Evolutionary conservation across 2,329 filamentous ascomycete genomes (phyloP), one percentile per base, ranked within the genome.

Genomic region (Xylogone sp.): DNA sequence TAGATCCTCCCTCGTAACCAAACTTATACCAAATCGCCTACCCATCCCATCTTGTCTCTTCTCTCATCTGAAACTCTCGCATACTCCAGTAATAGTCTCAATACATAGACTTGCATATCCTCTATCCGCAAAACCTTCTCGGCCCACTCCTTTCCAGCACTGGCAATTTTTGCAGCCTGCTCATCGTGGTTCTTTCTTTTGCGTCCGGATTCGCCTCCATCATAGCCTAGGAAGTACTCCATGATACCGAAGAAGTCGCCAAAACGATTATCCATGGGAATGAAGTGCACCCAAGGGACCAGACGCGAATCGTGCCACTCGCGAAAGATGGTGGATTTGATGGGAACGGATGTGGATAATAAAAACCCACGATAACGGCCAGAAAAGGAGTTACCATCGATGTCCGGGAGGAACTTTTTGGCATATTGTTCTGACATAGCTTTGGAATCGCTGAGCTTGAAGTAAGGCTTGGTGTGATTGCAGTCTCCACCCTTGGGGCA

Each of bases 291-390:
- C 89, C 89, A 94, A 0, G 87, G 77, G 1, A 90, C 72, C 1
- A 94, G 72, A 1, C 89, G 77, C 44, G 77, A 78, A 65, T 92
- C 88, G 62, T 92, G 88, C 89, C 89, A 94, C 66, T 94, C 89
- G 8, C 81, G 77, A 70, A 85, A 94, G 24, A 93, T 72, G 0
- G 88, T 90, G 1, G 86, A 82, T 71, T 93, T 94, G 70, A 94
- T 81, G 0, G 87, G 87, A 3, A 92, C 68, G 2, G 79, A 83
- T 0, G 81, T 87, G 12, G 82, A 87, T 43, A 81, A 76, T 24
- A 93, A 70, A 66, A 92, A 90, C 0, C 79, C 82, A 2, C 84
- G 75, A 59, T 86, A 89, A 1, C 86, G 81, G 1, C 85, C 86
- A 18, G 81, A 85, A 62, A 87, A 87, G 10, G 77, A 82, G 70